phyloP scores from a whole-genome alignment of 148 eudicot genomes.

The Chenopodium quinoa region DNA sequence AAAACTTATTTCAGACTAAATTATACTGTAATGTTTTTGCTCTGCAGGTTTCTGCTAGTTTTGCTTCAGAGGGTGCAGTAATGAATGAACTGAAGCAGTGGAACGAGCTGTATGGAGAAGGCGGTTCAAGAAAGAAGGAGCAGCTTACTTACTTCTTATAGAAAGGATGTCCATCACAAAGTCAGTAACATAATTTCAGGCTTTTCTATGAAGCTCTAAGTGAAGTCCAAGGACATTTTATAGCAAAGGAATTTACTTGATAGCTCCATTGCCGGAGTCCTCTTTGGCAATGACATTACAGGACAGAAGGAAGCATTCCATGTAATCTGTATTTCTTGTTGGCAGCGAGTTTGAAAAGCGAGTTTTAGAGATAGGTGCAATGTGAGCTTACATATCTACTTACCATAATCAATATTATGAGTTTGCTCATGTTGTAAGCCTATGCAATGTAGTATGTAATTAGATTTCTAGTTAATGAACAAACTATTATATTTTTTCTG shows the following conservation, averaged over 20 bases:
- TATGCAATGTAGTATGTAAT: slow-evolving; percentile 23
- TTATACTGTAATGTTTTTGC: not conserved
- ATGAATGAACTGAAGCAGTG: slow-evolving; percentile 89
- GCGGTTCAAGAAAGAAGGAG: slow-evolving; percentile 87
- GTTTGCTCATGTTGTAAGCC: slow-evolving; percentile 20
- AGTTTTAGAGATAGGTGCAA: slow-evolving; percentile 12
- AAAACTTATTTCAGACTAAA: not conserved
- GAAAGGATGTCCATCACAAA: slow-evolving; percentile 9
- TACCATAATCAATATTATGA: not conserved
- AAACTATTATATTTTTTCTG: slow-evolving; percentile 9
- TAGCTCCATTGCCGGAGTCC: not conserved
- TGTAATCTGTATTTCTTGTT: slow-evolving; percentile 14
- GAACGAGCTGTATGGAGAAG: slow-evolving; percentile 93
- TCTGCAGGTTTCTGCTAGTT: slow-evolving; percentile 85
- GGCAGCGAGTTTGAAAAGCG: slow-evolving; percentile 22
- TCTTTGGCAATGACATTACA: slow-evolving; percentile 3
- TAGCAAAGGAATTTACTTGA: not conserved
- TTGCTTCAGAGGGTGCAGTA: slow-evolving; percentile 73
- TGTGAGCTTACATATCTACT: slow-evolving; percentile 21
- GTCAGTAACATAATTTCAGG: not conserved
- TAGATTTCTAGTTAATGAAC: slow-evolving; percentile 13
- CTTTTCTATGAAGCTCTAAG: slow-evolving; percentile 1
- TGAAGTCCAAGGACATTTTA: not conserved
- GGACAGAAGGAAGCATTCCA: slow-evolving; percentile 22
- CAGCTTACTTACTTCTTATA: slow-evolving; percentile 86